Conservation (phyloP, 768 basidiomycete genomes). For the Candolleomyces eurysporus region DNA sequence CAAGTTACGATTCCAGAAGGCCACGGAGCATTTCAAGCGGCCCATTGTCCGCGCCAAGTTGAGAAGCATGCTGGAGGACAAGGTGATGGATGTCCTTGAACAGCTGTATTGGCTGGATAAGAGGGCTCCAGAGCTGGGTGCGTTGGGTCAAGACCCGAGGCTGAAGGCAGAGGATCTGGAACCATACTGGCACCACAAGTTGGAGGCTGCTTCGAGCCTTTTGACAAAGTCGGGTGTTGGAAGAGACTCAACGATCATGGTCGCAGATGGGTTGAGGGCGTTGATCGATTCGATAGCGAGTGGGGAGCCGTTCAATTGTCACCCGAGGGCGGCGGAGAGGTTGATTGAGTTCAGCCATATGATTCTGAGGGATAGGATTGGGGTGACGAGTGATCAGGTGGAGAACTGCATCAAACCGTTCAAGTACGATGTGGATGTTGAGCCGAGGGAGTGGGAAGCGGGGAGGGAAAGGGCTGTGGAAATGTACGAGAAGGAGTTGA, state of each 20-base stretch:
- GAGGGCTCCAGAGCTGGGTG: conserved; percentile 71
- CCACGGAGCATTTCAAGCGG: conserved; percentile 81
- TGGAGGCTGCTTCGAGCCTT: conserved; percentile 89
- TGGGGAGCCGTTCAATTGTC: conserved; percentile 89
- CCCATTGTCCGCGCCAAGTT: conserved; percentile 86
- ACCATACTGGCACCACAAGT: conserved; percentile 93
- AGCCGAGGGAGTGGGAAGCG: conserved; percentile 86
- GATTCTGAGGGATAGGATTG: conserved; percentile 90
- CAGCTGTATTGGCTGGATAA: conserved; percentile 97
- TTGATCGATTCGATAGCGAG: conserved; percentile 88
- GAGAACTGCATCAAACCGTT: conserved; percentile 99
- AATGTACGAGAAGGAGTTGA: conserved; percentile 81
- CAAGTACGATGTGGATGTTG: conserved; percentile 98
- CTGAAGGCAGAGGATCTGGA: conserved; percentile 76
- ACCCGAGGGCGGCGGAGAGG: conserved; percentile 85
- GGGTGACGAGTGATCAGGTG: conserved; percentile 95
- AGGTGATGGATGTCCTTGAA: conserved; percentile 95
- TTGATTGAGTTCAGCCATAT: conserved; percentile 90
- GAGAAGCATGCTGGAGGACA: conserved; percentile 92
- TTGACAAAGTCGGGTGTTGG: conserved; percentile 97
- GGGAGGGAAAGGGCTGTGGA: conserved; percentile 75
- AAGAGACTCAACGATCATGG: conserved; percentile 88
- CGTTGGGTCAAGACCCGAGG: conserved; percentile 66
- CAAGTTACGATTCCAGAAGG: conserved; percentile 86
- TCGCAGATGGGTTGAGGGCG: conserved; percentile 88